Evolutionary conservation across 495 filamentous ascomycete genomes (phyloP).

Genomic region (Podospora fimiseda): DNA sequence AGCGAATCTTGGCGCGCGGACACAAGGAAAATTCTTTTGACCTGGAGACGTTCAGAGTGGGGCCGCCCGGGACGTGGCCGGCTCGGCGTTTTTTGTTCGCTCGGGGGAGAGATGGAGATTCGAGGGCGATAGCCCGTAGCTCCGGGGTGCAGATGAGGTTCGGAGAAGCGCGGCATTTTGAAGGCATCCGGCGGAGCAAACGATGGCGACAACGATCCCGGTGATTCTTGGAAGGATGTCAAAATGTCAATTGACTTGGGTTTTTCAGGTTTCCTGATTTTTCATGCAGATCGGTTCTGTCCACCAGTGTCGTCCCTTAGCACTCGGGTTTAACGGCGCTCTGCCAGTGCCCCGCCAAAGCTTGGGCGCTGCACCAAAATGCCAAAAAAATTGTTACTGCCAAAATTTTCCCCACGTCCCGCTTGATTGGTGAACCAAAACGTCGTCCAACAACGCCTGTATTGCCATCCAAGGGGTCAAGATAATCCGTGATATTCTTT

Average conservation of each 20-base stretch:
- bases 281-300: too few species aligned
- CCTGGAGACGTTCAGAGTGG: conserved; percentile 31
- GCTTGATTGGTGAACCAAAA: neutral
- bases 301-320: neutral
- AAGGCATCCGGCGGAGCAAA: neutral
- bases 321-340: neutral
- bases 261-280: too few species aligned
- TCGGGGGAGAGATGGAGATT: conserved; percentile 29
- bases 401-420: neutral
- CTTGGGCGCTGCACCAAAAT: neutral
- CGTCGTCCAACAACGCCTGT: neutral
- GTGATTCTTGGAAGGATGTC: too few species aligned
- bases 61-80: conserved; percentile 16
- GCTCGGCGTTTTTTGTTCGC: conserved; percentile 13
- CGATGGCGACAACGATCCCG: neutral
- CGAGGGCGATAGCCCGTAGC: conserved; percentile 31
- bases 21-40: conserved; percentile 24
- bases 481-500: too few species aligned
- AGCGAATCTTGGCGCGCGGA: neutral
- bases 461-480: neutral
- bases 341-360: neutral
- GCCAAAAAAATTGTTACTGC: neutral
- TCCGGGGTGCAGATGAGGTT: conserved; percentile 11
- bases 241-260: too few species aligned
- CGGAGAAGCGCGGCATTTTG: conserved; percentile 9